Base-by-base conservation (phyloP, 2,329 filamentous ascomycete genomes). In the Fusarium sacchari region DNA sequence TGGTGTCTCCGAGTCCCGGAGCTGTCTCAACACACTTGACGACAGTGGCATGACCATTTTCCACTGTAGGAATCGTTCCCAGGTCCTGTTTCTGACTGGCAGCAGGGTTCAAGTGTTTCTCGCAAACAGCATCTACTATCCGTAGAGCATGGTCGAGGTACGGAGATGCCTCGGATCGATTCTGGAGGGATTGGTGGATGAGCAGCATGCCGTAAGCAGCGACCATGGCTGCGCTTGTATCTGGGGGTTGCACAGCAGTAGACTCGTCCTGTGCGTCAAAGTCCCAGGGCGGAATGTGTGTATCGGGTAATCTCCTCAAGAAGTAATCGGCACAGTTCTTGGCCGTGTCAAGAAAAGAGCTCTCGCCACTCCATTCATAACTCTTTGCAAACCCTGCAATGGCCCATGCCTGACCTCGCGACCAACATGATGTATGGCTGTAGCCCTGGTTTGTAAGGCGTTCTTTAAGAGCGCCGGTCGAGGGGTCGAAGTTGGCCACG, bases 361-460 rank as follows among this genome's bases (percentile, higher is more conserved):
- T 46, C 32, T 85, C 82, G 17, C 80, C 79, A 0, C 84, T 87
- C 85, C 85, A 87, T n/a, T 73, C 72, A 59, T 85, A 86, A 0
- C 83, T 83, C 72, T 86, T 82, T 1, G 82, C 82, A 60, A 87
- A 87, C 0, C 86, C 86, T 53, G 83, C 80, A 6, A 87, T 84
- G 0, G 83, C 82, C 86, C 86, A 88, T 1, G 85, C 84, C 63
- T 88, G 86, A 1, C 86, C 86, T 7, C 86, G 81, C 10, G 82
- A 79, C 86, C 86, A 88, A 15, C 82, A 85, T 0, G 83, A 86
- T 3, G 75, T 75, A 58, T 87, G 83, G 4, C 74, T 76, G 73
- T 82, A 83, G 1, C 86, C 86, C 71, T 87, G 86, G 53, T 86
- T 85, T 0, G 86, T 87, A 62, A 86, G 80, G n/a, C 82, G 82